A percentile compares a stretch with the other conserved stretches of the same genome.
Conservation (phyloP, 306 rosid genomes). For the Trifolium pratense region DNA sequence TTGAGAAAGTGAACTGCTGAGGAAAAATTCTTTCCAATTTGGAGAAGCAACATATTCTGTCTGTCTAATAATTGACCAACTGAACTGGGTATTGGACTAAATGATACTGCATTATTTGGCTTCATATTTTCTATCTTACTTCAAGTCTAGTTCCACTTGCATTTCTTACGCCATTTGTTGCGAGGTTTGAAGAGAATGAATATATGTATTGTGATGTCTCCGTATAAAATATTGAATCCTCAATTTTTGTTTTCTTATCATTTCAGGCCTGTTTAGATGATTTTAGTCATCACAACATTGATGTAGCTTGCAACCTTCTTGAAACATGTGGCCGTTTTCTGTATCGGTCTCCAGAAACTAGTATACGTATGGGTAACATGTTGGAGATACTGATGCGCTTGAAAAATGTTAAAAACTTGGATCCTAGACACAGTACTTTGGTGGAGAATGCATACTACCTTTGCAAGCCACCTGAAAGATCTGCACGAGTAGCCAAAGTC, state of each 20-base stretch:
- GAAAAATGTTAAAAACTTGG: conserved; percentile 97
- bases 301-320: conserved; percentile 97
- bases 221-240: conserved; percentile 13
- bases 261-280: conserved; percentile 96
- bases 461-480: conserved; percentile 98
- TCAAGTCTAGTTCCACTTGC: conserved; percentile 27
- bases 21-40: conserved; percentile 1
- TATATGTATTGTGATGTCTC: conserved; percentile 3
- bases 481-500: conserved; percentile 91
- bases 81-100: conserved; percentile 15
- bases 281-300: conserved; percentile 98
- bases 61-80: conserved; percentile 14
- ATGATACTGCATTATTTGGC: conserved; percentile 16
- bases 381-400: conserved; percentile 98
- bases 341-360: conserved; percentile 97
- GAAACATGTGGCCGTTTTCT: conserved; percentile 98
- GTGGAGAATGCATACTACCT: conserved; percentile 99
- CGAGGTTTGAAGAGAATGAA: conserved; percentile 8
- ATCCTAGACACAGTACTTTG: conserved; percentile 98
- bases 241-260: conserved; percentile 32
- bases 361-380: conserved; percentile 94
- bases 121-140: neutral
- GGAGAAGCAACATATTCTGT: conserved; percentile 8
- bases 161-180: conserved; percentile 22
- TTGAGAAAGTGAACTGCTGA: conserved; percentile 18